Percentiles rank a stretch among this genome's conserved stretches.
These are phyloP conservation scores for Torulaspora quercuum DNA, from an alignment of 805 yeast species.

Conservation along the genomic window DNA sequence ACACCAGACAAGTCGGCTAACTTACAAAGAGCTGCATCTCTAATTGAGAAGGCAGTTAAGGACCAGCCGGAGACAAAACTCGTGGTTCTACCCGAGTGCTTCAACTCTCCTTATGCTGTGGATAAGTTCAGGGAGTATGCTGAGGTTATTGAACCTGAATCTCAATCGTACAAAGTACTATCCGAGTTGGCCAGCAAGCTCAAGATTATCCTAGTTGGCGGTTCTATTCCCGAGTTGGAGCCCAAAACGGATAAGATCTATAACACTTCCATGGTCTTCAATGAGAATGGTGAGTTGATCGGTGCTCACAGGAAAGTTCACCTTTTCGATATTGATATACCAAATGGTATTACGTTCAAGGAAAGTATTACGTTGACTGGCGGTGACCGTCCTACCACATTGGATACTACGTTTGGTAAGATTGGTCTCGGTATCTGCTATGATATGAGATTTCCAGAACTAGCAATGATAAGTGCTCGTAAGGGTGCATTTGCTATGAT, in stretches of 20 bases:
- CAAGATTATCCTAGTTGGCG: slow-evolving; percentile 72
- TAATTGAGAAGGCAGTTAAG: slow-evolving; percentile 58
- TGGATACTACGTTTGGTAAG: slow-evolving; percentile 35
- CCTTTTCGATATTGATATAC: slow-evolving; percentile 87
- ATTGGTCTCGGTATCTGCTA: slow-evolving; percentile 87
- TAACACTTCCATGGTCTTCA: slow-evolving; percentile 73
- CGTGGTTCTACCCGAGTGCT: slow-evolving; percentile 90
- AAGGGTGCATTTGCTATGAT: slow-evolving; percentile 69
- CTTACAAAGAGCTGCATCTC: slow-evolving; percentile 60
- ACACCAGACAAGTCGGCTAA: slow-evolving; percentile 71
- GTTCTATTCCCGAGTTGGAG: slow-evolving; percentile 82
- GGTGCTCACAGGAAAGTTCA: slow-evolving; percentile 92
- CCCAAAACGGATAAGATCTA: slow-evolving; percentile 54
- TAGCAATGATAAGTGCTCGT: slow-evolving; percentile 67
- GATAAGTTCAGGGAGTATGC: slow-evolving; percentile 83
- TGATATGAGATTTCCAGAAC: slow-evolving; percentile 77
- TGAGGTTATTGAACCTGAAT: slow-evolving; percentile 75
- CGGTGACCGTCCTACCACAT: slow-evolving; percentile 77
- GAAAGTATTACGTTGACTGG: slow-evolving; percentile 74
- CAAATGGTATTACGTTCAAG: slow-evolving; percentile 82
- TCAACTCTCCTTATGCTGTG: slow-evolving; percentile 92
- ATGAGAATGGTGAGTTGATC: slow-evolving; percentile 67
- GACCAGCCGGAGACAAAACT: slow-evolving; percentile 62
- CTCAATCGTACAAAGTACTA: slow-evolving; percentile 53
- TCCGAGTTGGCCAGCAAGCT: slow-evolving; percentile 63